These are phyloP conservation scores for Colletotrichum limetticola DNA, from an alignment of 2,329 filamentous ascomycete species.

Conservation along the genomic window DNA sequence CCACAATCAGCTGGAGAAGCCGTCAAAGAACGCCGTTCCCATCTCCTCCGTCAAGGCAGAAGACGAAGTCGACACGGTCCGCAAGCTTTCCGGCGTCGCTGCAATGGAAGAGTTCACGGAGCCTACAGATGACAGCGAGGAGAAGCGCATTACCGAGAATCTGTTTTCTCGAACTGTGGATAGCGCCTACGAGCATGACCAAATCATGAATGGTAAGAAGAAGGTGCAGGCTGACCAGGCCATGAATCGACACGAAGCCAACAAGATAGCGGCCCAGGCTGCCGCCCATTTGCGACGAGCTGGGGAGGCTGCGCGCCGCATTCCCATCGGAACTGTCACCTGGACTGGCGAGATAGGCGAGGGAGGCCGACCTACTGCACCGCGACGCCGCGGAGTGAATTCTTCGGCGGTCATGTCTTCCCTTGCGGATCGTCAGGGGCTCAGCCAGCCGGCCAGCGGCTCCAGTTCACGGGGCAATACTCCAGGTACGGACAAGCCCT, in stretches of 20 bases:
- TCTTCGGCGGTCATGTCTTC: constrained; percentile 67
- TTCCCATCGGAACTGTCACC: constrained; percentile 87
- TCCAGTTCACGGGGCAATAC: constrained; percentile 59
- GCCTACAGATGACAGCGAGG: constrained; percentile 63
- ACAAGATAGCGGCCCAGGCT: constrained; percentile 80
- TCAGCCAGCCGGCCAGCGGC: constrained; percentile 48
- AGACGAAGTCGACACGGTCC: constrained; percentile 51
- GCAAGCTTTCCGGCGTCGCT: constrained; percentile 69
- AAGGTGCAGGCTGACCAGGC: constrained; percentile 78
- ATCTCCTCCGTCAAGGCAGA: constrained; percentile 19
- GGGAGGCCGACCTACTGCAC: constrained; percentile 74
- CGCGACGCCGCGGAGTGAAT: constrained; percentile 61
- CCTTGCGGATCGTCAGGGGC: constrained; percentile 66
- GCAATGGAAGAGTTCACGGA: constrained; percentile 72
- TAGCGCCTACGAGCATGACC: constrained; percentile 92
- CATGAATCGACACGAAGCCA: constrained; percentile 85
- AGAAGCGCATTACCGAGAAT: constrained; percentile 85
- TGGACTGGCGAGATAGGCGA: constrained; percentile 91
- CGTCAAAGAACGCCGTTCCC: constrained; percentile 22
- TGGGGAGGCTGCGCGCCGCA: constrained; percentile 74
- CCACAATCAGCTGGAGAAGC: constrained; percentile 37
- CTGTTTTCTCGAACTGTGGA: constrained; percentile 91
- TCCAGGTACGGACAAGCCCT: constrained; percentile 49
- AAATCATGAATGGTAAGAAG: constrained; percentile 83
- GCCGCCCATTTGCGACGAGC: constrained; percentile 80